phyloP scores from a whole-genome alignment of 2,329 filamentous ascomycete species.

The Stachybotrys echinatus region DNA sequence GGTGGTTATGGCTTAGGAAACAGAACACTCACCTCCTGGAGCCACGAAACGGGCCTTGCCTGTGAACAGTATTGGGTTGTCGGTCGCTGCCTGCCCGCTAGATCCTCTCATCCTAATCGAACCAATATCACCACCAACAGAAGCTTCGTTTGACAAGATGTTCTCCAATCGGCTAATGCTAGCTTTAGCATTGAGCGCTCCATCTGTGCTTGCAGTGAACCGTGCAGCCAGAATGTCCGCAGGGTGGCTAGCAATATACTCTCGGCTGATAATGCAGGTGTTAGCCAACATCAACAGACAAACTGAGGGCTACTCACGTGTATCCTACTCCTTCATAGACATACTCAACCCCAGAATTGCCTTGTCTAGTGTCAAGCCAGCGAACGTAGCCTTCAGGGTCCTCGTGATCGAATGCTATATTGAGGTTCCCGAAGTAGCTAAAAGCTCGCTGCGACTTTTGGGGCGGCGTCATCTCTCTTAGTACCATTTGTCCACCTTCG shows the following conservation, averaged over 20 bases:
- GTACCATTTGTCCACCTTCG: constrained; percentile 27
- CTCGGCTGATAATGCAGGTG: not conserved
- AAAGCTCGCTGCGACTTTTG: not conserved
- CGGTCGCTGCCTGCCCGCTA: constrained; percentile 4
- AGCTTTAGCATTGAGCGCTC: not conserved
- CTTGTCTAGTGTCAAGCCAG: constrained; percentile 28
- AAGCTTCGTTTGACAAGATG: not conserved
- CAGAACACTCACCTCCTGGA: not conserved
- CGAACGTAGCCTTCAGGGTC: constrained; percentile 26
- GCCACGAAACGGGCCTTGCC: not conserved
- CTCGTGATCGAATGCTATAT: constrained; percentile 27
- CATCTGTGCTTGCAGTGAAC: not conserved
- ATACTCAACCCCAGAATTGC: constrained; percentile 28
- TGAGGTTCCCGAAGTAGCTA: constrained; percentile 15
- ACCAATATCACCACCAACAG: not conserved
- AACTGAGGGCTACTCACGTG: constrained; percentile 10
- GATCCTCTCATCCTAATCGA: not conserved
- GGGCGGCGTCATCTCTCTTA: not conserved
- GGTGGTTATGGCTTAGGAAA: not conserved
- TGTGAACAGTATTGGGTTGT: not conserved
- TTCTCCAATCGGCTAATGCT: not conserved
- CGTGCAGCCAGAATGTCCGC: not conserved
- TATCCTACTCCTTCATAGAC: constrained; percentile 20
- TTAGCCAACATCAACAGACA: not conserved
- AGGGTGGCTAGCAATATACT: constrained; percentile 1